These are phyloP conservation scores for Boletus reticuloceps DNA, from an alignment of 768 basidiomycete genomes.

Conservation along the genomic window DNA sequence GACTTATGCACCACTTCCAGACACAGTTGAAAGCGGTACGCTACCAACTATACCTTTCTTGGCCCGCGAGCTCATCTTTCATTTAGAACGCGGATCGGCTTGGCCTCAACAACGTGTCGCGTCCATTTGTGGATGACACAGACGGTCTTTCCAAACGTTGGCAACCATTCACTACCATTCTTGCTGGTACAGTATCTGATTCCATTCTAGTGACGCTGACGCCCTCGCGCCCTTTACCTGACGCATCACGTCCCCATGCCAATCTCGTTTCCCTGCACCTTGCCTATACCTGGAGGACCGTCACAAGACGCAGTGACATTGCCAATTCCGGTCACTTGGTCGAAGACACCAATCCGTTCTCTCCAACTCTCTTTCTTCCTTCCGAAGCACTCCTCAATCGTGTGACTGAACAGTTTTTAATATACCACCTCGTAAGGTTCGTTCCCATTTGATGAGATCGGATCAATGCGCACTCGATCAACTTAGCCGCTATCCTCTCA, in stretches of 20 bases:
- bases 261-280: conserved; percentile 39
- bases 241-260: conserved; percentile 24
- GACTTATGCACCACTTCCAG: conserved; percentile 47
- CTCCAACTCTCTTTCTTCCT: conserved; percentile 53
- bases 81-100: conserved; percentile 58
- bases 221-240: conserved; percentile 35
- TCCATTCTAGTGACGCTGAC: conserved; percentile 37
- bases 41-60: neutral
- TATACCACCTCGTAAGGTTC: conserved; percentile 58
- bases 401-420: conserved; percentile 52
- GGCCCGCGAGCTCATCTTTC: conserved; percentile 10
- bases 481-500: conserved; percentile 68
- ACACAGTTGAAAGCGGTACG: conserved; percentile 51
- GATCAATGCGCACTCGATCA: conserved; percentile 9
- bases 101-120: conserved; percentile 58
- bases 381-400: conserved; percentile 50
- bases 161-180: neutral
- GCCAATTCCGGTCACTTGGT: conserved; percentile 26
- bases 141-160: conserved; percentile 43
- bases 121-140: conserved; percentile 44
- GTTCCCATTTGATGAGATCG: conserved; percentile 13
- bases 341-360: conserved; percentile 48
- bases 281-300: conserved; percentile 39
- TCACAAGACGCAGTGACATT: conserved; percentile 2
- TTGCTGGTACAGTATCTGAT: conserved; percentile 3